Evolutionary conservation across 176 grass and related monocot species (phyloP).

Genomic region (Aegilops longissima): DNA sequence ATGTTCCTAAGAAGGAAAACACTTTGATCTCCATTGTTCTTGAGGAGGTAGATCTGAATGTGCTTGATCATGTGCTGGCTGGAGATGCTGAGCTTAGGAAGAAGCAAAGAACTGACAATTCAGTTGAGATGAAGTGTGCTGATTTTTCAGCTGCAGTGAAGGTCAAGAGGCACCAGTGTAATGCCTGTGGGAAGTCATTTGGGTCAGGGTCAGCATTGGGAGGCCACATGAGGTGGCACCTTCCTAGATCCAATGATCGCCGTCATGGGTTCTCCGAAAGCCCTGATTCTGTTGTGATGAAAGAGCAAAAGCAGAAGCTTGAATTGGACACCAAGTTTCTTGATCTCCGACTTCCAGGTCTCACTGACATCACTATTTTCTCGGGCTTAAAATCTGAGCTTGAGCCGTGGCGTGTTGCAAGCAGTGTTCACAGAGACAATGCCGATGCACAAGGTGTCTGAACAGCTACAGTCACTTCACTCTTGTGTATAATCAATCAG

Average conservation of each 20-base stretch:
- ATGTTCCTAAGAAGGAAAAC: constrained; percentile 2
- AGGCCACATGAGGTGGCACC: constrained; percentile 39
- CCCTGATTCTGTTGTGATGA: constrained; percentile 15
- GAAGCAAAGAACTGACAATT: not conserved
- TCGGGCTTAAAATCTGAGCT: not conserved
- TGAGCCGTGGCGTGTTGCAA: not conserved
- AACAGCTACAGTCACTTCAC: not conserved
- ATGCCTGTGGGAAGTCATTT: constrained; percentile 43
- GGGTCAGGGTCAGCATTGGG: constrained; percentile 45
- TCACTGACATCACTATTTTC: not conserved
- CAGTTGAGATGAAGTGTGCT: constrained; percentile 11
- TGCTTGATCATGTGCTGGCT: constrained; percentile 11
- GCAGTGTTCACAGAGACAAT: constrained; percentile 9
- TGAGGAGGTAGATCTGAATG: constrained; percentile 16
- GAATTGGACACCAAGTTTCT: not conserved
- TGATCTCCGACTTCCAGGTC: constrained; percentile 8
- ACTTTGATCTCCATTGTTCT: constrained; percentile 19
- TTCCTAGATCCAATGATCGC: not conserved
- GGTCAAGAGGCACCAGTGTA: constrained; percentile 30
- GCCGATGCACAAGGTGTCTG: not conserved
- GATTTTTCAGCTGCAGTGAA: constrained; percentile 22
- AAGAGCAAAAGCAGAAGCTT: constrained; percentile 13
- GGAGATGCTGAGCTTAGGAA: constrained; percentile 9
- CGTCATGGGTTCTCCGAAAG: not conserved
- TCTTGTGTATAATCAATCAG: constrained; percentile 7